These are phyloP conservation scores for Apiotrichum akiyoshidainum DNA, from an alignment of 1,284 basidiomycete species.

Conservation along the genomic window DNA sequence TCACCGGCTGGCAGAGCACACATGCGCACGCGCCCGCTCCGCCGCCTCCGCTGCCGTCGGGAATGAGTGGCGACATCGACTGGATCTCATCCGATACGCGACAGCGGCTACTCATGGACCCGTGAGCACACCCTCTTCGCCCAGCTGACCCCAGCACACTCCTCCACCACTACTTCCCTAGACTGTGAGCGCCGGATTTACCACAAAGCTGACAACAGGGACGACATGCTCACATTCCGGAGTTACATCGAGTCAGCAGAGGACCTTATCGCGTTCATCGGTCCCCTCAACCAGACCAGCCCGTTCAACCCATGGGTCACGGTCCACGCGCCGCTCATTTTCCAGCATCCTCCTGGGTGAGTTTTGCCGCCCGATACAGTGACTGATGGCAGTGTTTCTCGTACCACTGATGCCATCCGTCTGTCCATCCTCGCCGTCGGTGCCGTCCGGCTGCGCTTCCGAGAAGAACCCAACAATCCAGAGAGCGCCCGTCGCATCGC, in stretches of 20 bases:
- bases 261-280: constrained; percentile 43
- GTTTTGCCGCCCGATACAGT: constrained; percentile 3
- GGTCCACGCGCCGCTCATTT: constrained; percentile 41
- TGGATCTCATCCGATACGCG: constrained; percentile 19
- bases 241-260: constrained; percentile 41
- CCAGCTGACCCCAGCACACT: constrained; percentile 3
- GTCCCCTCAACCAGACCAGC: constrained; percentile 19
- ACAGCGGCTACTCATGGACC: constrained; percentile 30
- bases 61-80: constrained; percentile 9
- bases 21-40: neutral
- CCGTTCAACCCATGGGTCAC: constrained; percentile 46
- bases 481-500: constrained; percentile 29
- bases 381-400: constrained; percentile 16
- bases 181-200: neutral
- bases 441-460: constrained; percentile 39
- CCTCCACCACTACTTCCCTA: constrained; percentile 7
- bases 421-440: constrained; percentile 41
- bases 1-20: neutral
- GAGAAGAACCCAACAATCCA: constrained; percentile 30
- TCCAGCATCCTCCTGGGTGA: constrained; percentile 37
- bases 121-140: constrained; percentile 17
- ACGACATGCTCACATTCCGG: constrained; percentile 43
- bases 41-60: neutral
- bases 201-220: constrained; percentile 19
- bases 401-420: constrained; percentile 39